Base-by-base conservation (phyloP, 352 stramenopile genomes). In the Elongisporangium anandrum region DNA sequence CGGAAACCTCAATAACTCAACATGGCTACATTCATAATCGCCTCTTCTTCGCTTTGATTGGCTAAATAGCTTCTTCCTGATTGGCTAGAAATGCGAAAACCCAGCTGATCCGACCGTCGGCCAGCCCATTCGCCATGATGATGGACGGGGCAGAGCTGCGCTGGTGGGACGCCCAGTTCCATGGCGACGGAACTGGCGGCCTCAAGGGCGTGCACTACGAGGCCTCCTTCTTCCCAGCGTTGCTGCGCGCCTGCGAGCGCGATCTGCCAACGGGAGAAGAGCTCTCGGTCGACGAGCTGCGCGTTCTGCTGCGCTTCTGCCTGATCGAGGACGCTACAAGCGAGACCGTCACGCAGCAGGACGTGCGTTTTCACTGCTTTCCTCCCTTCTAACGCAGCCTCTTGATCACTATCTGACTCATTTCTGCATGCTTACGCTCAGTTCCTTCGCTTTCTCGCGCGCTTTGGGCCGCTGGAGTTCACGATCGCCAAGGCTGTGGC, bases 401-500 rank as follows among this genome's bases (percentile, higher is more conserved):
- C 15, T 12, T 29, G n/a, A 21, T 45, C 15, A 8, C 16, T 15
- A 51, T 48, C 16, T 48, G 50, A 19, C n/a, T 60, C 13, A 13
- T 26, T 59, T 9, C 24, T 58, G 41, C 63, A 62, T 20, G n/a
- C 45, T 15, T 29, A 2, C 19, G 15, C 15, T 2, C 48, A 91
- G 79, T 89, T 89, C 65, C 45, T 68, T 23, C 60, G 74, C 39
- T 92, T 90, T 53, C 61, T 92, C 19, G 73, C 80, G 16, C 81
- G 81, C 20, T 94, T 94, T 60, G 84, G 84, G 13, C 84, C 84
- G 12, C 61, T 94, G 4, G 73, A 88, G 50, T 48, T 66, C 15
- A 77, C 72, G 47, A 50, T 90, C 17, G 56, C 69, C 63, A 89
- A 88, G 60, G 67, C 68, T 23, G 70, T 90, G 29, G 72, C 71